Evolutionary conservation across 2,329 filamentous ascomycete species (phyloP).

Genomic region (Hortaea werneckii): DNA sequence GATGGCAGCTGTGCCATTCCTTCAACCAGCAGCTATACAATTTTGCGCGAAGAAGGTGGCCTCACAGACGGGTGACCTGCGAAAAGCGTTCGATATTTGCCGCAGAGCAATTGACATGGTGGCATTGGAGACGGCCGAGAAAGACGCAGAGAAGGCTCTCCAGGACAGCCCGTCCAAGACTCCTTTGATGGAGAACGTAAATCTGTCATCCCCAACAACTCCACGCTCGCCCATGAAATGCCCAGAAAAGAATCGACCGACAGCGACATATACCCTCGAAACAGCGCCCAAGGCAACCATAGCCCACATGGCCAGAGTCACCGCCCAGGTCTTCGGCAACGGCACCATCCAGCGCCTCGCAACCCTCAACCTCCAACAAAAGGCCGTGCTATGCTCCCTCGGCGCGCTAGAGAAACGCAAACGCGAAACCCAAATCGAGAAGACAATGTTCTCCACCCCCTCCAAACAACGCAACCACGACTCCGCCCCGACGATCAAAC

Average conservation of each 20-base stretch:
- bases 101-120: slow-evolving; percentile 80
- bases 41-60: slow-evolving; percentile 92
- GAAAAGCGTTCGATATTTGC: slow-evolving; percentile 92
- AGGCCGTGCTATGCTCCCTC: slow-evolving; percentile 82
- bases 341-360: slow-evolving; percentile 76
- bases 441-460: slow-evolving; percentile 28
- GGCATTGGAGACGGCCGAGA: slow-evolving; percentile 70
- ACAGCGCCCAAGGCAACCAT: slow-evolving; percentile 84
- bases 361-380: slow-evolving; percentile 88
- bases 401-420: slow-evolving; percentile 75
- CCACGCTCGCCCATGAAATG: slow-evolving; percentile 32
- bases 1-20: slow-evolving; percentile 59
- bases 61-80: slow-evolving; percentile 84
- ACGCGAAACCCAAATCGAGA: slow-evolving; percentile 31
- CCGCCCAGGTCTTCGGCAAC: slow-evolving; percentile 80
- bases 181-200: slow-evolving; percentile 71
- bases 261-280: slow-evolving; percentile 50
- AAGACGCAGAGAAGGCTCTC: slow-evolving; percentile 54
- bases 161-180: slow-evolving; percentile 55
- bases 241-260: slow-evolving; percentile 24
- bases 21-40: slow-evolving; percentile 88
- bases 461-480: slow-evolving; percentile 26
- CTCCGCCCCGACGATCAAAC: slow-evolving; percentile 67
- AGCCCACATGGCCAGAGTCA: slow-evolving; percentile 83
- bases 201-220: slow-evolving; percentile 51